A percentile compares a stretch with the other conserved stretches of the same genome.
Evolutionary conservation across 2,329 filamentous ascomycete genomes (phyloP).

Genomic region (Cytospora piceae): DNA sequence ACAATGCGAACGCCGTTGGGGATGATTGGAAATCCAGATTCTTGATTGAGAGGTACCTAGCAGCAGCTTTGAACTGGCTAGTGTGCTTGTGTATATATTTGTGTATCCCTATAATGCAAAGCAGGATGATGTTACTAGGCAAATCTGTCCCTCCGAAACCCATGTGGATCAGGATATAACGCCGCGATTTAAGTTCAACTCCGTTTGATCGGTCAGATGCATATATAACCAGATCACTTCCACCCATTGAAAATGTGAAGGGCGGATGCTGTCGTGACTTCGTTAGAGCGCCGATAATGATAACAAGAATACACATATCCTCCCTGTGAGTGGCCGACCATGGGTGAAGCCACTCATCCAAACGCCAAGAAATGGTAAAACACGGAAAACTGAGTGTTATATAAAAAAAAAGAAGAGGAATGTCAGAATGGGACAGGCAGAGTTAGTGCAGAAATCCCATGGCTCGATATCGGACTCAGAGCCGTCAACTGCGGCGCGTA

Average conservation of each 20-base stretch:
- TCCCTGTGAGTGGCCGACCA: background rate
- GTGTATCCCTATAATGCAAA: slow-evolving; percentile 1
- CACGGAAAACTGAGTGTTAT: slow-evolving; percentile 3
- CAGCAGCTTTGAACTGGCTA: background rate
- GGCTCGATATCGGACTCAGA: background rate
- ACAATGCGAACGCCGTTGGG: background rate
- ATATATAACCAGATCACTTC: slow-evolving; percentile 3
- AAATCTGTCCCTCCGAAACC: background rate
- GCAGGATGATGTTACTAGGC: background rate
- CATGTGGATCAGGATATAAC: background rate
- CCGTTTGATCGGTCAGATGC: slow-evolving; percentile 13
- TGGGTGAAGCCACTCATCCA: background rate
- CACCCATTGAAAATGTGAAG: slow-evolving; percentile 5
- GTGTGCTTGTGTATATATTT: slow-evolving; percentile 15
- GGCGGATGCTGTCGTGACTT: slow-evolving; percentile 24
- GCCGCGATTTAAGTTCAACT: slow-evolving; percentile 11
- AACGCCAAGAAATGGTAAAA: slow-evolving; percentile 5
- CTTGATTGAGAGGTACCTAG: background rate
- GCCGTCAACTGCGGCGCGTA: background rate
- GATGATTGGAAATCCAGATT: background rate
- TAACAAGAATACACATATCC: slow-evolving; percentile 9
- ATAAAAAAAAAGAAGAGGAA: slow-evolving; percentile 1
- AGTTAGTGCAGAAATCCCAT: background rate
- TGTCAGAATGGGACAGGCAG: background rate
- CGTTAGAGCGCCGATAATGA: slow-evolving; percentile 15